Percentiles rank a stretch among this genome's conserved stretches.
These are phyloP conservation scores for Chlamydomonas sp. DNA, from an alignment of 139 green algal genomes.

Conservation along the genomic window DNA sequence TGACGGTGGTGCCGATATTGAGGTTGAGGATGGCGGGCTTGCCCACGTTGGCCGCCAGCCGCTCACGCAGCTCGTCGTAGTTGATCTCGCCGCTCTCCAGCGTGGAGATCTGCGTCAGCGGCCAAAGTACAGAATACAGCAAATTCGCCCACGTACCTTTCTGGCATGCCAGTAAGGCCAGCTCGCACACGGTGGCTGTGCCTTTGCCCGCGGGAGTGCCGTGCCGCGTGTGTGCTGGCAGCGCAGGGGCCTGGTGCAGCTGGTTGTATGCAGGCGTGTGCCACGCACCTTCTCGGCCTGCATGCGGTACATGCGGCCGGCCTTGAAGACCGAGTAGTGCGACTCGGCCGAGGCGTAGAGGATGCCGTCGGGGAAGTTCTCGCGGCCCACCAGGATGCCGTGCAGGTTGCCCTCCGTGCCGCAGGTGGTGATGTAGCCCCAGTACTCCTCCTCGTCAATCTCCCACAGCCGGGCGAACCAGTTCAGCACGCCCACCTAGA, in stretches of 20 bases:
- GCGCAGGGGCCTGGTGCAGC: too few species aligned
- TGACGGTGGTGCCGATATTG: slow-evolving; percentile 98
- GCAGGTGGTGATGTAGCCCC: slow-evolving; percentile 99
- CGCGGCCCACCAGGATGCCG: slow-evolving; percentile 92
- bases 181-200: too few species aligned
- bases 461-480: slow-evolving; percentile 98
- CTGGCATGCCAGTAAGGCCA: too few species aligned
- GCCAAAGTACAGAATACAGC: neutral
- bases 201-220: too few species aligned
- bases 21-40: slow-evolving; percentile 96
- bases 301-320: slow-evolving; percentile 97
- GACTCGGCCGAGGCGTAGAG: slow-evolving; percentile 92
- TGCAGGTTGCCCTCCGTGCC: slow-evolving; percentile 99
- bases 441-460: slow-evolving; percentile 93
- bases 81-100: slow-evolving; percentile 93
- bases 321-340: slow-evolving; percentile 99
- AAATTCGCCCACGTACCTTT: too few species aligned
- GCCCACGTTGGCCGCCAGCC: slow-evolving; percentile 71
- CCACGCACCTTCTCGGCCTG: slow-evolving; percentile 81
- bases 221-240: too few species aligned
- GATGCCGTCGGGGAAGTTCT: slow-evolving; percentile 90
- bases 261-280: too few species aligned
- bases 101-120: slow-evolving; percentile 51
- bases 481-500: slow-evolving; percentile 92
- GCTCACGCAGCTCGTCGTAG: slow-evolving; percentile 80